Evolutionary conservation across 441 rosid genomes (phyloP).

Genomic region (Eruca vesicaria): DNA sequence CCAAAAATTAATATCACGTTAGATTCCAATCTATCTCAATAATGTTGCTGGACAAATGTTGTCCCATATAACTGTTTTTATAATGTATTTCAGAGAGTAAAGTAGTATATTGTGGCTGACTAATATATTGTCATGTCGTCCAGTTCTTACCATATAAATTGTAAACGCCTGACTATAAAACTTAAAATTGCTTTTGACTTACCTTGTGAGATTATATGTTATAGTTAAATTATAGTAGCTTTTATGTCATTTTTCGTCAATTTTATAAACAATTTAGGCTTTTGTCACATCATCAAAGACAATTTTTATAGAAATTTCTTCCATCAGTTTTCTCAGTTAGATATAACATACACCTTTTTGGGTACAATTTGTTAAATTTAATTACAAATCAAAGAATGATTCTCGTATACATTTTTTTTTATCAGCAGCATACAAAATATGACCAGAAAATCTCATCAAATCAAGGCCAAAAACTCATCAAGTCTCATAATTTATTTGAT

Average conservation of each 20-base stretch:
- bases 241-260: too few species aligned
- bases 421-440: neutral
- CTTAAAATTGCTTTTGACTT: too few species aligned
- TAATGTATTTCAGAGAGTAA: conserved; percentile 8
- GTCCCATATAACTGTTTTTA: conserved; percentile 10
- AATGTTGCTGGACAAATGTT: neutral
- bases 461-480: neutral
- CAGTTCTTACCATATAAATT: too few species aligned
- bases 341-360: too few species aligned
- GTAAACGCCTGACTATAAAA: too few species aligned
- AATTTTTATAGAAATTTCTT: too few species aligned
- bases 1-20: conserved; percentile 30
- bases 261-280: too few species aligned
- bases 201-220: too few species aligned
- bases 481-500: neutral
- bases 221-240: too few species aligned
- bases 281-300: too few species aligned
- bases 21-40: conserved; percentile 4
- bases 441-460: neutral
- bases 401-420: neutral
- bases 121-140: too few species aligned
- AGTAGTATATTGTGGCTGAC: neutral
- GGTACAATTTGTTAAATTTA: neutral
- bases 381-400: neutral
- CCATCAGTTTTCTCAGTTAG: too few species aligned